Evolutionary conservation across 1,139 yeast species (phyloP).

Genomic region (Casaregolazyma suthepensis): DNA sequence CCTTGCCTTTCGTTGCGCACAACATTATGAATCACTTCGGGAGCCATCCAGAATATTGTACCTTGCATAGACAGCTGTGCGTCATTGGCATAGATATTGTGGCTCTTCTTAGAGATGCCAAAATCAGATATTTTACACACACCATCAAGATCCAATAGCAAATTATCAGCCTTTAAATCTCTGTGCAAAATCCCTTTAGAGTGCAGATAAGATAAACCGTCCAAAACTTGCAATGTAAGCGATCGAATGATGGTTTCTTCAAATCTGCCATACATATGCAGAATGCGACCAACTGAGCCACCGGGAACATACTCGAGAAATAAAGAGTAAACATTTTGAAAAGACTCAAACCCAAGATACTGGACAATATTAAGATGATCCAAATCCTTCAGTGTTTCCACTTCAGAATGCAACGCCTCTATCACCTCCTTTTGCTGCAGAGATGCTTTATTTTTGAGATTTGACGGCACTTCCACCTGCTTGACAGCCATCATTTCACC

Average conservation of each 20-base stretch:
- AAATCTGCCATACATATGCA: conserved; percentile 78
- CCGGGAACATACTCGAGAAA: conserved; percentile 97
- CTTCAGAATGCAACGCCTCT: conserved; percentile 84
- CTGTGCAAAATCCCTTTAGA: conserved; percentile 85
- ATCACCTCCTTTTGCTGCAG: conserved; percentile 51
- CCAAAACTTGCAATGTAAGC: conserved; percentile 71
- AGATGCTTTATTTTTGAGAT: conserved; percentile 41
- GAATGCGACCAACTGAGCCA: conserved; percentile 86
- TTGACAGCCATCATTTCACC: conserved; percentile 99
- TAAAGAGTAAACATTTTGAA: conserved; percentile 67
- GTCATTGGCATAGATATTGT: conserved; percentile 77
- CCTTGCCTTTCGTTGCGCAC: conserved; percentile 79
- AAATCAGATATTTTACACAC: conserved; percentile 94
- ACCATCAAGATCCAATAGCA: conserved; percentile 85
- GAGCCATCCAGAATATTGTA: conserved; percentile 99
- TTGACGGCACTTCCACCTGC: conserved; percentile 70
- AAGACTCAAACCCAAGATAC: conserved; percentile 85
- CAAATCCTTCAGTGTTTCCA: conserved; percentile 87
- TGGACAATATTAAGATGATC: conserved; percentile 95
- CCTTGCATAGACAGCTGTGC: conserved; percentile 99
- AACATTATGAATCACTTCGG: conserved; percentile 85
- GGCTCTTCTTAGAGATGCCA: conserved; percentile 85
- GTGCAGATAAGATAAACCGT: conserved; percentile 82
- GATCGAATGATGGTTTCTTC: conserved; percentile 71
- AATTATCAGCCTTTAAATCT: conserved; percentile 92